phyloP scores from a whole-genome alignment of 2,329 filamentous ascomycete genomes.

The Fusarium foetens region DNA sequence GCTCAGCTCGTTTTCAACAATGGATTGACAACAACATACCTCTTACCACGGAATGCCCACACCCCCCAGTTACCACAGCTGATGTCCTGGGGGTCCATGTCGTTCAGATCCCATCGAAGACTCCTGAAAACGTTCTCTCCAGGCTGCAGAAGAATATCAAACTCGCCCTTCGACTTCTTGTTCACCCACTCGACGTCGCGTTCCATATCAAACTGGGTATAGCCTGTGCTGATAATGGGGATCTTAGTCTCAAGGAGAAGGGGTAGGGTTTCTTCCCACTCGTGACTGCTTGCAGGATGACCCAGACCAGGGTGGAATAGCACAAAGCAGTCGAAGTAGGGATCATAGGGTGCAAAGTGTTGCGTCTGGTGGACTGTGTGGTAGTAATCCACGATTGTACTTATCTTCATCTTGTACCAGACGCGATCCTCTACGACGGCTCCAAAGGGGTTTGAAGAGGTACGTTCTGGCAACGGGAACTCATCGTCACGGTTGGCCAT shows the following conservation, averaged over 20 bases:
- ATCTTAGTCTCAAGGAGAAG: conserved; percentile 94
- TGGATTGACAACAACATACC: conserved; percentile 65
- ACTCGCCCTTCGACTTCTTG: conserved; percentile 86
- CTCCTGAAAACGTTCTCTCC: conserved; percentile 96
- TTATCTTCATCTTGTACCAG: conserved; percentile 91
- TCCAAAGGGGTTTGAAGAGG: conserved; percentile 87
- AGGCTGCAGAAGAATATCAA: conserved; percentile 90
- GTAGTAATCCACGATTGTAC: conserved; percentile 97
- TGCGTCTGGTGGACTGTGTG: conserved; percentile 93
- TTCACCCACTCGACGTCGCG: conserved; percentile 91
- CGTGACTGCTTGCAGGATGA: conserved; percentile 90
- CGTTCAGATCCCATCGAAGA: conserved; percentile 95
- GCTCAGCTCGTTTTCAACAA: conserved; percentile 35
- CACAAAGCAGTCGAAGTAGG: conserved; percentile 98
- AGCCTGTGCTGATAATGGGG: conserved; percentile 93
- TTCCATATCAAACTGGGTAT: conserved; percentile 95
- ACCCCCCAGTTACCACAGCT: conserved; percentile 97
- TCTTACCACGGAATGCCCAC: conserved; percentile 97
- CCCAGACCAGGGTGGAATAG: conserved; percentile 97
- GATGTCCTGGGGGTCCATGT: conserved; percentile 91
- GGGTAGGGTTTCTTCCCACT: conserved; percentile 93
- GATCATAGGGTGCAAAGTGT: conserved; percentile 93
- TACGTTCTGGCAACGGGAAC: conserved; percentile 89
- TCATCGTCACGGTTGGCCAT: conserved; percentile 95
- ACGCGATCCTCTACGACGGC: conserved; percentile 94